A percentile compares a stretch with the other conserved stretches of the same genome.
phyloP scores from a whole-genome alignment of 2,329 filamentous ascomycete genomes.

The Diaporthe vaccinii region DNA sequence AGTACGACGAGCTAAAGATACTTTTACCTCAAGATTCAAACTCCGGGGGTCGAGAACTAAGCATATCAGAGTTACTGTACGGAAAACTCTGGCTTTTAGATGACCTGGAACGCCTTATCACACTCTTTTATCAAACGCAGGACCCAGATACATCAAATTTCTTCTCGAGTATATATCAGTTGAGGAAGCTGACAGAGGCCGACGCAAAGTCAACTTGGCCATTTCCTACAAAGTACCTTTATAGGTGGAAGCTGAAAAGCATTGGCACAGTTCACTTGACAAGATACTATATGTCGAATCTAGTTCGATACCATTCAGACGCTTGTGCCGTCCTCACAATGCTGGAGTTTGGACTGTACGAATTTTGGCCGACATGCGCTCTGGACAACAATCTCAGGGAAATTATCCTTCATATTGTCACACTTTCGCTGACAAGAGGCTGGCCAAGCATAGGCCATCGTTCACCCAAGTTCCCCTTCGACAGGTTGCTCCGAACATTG shows the following conservation, averaged over 20 bases:
- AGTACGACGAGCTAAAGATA: neutral
- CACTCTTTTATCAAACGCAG: accelerated
- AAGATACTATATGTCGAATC: neutral
- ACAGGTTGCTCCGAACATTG: slow-evolving; percentile 5
- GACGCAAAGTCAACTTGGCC: accelerated
- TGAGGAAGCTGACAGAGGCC: neutral
- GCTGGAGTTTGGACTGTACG: neutral
- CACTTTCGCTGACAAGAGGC: accelerated
- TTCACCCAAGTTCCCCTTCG: neutral
- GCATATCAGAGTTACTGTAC: neutral
- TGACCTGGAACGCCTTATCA: neutral
- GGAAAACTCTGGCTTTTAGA: neutral
- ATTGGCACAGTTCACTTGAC: too few species aligned
- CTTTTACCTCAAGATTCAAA: neutral
- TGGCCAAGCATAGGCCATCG: neutral
- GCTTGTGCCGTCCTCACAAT: neutral
- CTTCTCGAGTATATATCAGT: neutral
- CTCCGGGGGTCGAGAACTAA: accelerated
- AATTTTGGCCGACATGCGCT: neutral
- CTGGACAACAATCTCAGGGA: neutral
- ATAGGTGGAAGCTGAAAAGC: neutral
- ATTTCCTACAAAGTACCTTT: accelerated
- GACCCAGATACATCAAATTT: neutral
- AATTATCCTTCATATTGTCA: neutral
- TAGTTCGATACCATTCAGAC: neutral